Base-by-base conservation (phyloP, 345 rosid genomes). In the Pelargonium nanum region DNA sequence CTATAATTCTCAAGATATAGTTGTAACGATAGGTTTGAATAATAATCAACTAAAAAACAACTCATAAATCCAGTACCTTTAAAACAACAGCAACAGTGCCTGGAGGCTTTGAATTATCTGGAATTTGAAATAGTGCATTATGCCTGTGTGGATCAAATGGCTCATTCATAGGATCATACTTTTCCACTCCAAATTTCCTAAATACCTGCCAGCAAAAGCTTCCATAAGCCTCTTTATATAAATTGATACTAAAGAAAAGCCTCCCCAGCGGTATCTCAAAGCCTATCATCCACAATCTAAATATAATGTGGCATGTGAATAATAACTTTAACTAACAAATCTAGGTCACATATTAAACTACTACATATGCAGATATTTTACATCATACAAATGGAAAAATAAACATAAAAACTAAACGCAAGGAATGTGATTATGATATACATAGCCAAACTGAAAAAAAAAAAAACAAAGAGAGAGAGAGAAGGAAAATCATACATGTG, bases 101-200 rank as follows among this genome's bases (percentile, higher is more conserved):
- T 17, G 77, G 81, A 26, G 99, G 92, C 77, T 85, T 94, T 21
- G 96, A 84, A 67, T 76, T 75, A 80, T 93, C 96, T 6, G 87
- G 87, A 60, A 85, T 73, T 75, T 84, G 84, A 71, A 84, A 94
- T 22, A 82, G 81, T 58, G 99, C 95, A 79, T 87, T 78, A 70
- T 90, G 97, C 74, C 84, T 70, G 55, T 90, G 79, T 24, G 97
- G 96, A 84, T 94, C 91, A 75, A 94, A 94, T 66, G 85, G 93
- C 65, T 94, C 93, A 67, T 84, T 80, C 57, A 68, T 63, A 64
- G 97, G 97, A 77, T 84, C 85, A 62, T 73, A 89, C 64, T 80
- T 90, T 70, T 84, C 88, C 53, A 89, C 24, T 58, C 96, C 97
- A 65, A 57, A 79, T 75, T 81, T 94, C 72, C 68, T 90, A 67